A percentile compares a stretch with the other conserved stretches of the same genome.
phyloP scores from a whole-genome alignment of 2,329 filamentous ascomycete species.

The Pseudogymnoascus sp. region DNA sequence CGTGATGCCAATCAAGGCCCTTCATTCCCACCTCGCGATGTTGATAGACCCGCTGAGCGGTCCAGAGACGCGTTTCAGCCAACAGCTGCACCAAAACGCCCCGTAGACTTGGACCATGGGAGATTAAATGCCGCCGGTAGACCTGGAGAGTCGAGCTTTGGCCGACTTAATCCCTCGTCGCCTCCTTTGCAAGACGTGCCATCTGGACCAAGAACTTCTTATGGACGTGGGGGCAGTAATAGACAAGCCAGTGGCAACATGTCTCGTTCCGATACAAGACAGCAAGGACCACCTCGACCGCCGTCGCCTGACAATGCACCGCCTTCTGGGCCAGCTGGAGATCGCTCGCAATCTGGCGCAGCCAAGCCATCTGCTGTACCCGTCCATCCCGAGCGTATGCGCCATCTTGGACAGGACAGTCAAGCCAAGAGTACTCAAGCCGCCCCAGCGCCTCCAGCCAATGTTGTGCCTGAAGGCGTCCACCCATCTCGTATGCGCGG shows the following conservation, averaged over 20 bases:
- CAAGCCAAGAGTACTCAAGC: constrained; percentile 29
- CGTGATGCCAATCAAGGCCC: background rate
- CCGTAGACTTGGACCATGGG: constrained; percentile 43
- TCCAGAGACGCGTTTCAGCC: constrained; percentile 30
- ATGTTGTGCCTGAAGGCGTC: constrained; percentile 21
- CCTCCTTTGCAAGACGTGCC: constrained; percentile 41
- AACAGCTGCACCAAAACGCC: constrained; percentile 31
- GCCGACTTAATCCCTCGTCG: constrained; percentile 49
- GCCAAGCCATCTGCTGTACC: constrained; percentile 26
- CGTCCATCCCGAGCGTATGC: constrained; percentile 47
- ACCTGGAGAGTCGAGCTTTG: constrained; percentile 56
- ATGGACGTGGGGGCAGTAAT: constrained; percentile 36
- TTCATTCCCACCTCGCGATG: background rate
- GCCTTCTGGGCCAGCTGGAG: constrained; percentile 29
- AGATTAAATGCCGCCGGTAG: constrained; percentile 32
- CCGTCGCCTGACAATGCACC: constrained; percentile 28
- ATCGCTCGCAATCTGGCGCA: constrained; percentile 19
- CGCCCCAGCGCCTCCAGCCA: constrained; percentile 26
- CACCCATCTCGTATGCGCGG: constrained; percentile 25
- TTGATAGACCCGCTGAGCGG: constrained; percentile 38
- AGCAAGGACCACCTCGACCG: constrained; percentile 19
- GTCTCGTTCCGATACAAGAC: constrained; percentile 34
- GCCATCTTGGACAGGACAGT: constrained; percentile 35
- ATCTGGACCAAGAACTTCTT: constrained; percentile 50
- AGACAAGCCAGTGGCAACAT: constrained; percentile 31